Evolutionary conservation across 2,329 filamentous ascomycete genomes (phyloP).

Genomic region (Monosporascus sp.): DNA sequence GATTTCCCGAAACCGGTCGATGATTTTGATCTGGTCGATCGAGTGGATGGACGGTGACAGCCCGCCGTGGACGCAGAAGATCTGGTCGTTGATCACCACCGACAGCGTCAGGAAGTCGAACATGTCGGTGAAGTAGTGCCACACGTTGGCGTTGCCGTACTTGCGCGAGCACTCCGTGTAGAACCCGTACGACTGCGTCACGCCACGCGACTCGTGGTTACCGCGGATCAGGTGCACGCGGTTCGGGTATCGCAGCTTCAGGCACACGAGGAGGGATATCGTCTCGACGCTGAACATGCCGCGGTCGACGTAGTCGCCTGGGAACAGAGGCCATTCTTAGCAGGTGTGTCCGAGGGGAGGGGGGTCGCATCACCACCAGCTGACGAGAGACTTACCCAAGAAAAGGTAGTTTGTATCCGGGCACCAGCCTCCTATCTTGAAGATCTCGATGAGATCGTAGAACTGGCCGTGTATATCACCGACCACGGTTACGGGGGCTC

Average conservation of each 20-base stretch:
- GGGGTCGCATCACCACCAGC: not conserved
- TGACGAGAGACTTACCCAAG: constrained; percentile 54
- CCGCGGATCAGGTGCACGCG: constrained; percentile 94
- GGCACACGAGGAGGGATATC: constrained; percentile 92
- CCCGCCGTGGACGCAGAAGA: constrained; percentile 95
- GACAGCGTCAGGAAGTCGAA: constrained; percentile 96
- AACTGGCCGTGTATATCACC: constrained; percentile 99
- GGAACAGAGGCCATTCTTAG: constrained; percentile 5
- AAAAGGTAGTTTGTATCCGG: constrained; percentile 98
- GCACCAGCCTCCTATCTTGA: constrained; percentile 95
- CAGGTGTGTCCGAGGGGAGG: not conserved
- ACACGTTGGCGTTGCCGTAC: constrained; percentile 97
- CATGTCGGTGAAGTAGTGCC: constrained; percentile 99
- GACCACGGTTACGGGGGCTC: constrained; percentile 91
- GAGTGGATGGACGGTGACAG: constrained; percentile 89
- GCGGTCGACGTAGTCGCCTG: constrained; percentile 95
- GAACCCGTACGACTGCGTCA: constrained; percentile 98
- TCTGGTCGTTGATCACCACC: constrained; percentile 97
- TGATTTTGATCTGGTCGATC: constrained; percentile 99
- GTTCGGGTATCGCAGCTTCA: constrained; percentile 94
- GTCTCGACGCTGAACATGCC: constrained; percentile 99
- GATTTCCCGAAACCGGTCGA: constrained; percentile 97
- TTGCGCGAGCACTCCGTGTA: constrained; percentile 98
- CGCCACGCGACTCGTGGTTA: constrained; percentile 95
- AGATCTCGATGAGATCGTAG: constrained; percentile 98